phyloP scores from a whole-genome alignment of 108 stramenopile species.

The Aurantiochytrium sp. region DNA sequence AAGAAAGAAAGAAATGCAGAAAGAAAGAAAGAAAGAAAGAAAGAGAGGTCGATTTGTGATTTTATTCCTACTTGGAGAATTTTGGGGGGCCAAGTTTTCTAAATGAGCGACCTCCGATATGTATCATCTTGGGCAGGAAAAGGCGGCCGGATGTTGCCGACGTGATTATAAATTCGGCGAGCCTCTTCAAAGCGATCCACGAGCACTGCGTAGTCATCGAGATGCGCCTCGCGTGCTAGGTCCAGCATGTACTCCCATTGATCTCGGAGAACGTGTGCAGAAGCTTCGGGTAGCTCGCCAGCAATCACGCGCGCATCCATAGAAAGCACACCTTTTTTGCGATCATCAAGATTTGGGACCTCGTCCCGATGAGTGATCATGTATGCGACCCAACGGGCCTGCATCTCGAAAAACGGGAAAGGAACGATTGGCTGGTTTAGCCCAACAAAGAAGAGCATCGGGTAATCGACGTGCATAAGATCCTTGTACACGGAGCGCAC shows the following conservation, averaged over 20 bases:
- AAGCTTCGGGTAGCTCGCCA: neutral
- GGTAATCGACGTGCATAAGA: neutral
- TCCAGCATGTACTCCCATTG: conserved; percentile 7
- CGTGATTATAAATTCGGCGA: neutral
- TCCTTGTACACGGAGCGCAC: neutral
- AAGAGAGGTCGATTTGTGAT: too few species aligned
- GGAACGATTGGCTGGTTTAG: conserved; percentile 1
- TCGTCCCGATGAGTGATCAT: neutral
- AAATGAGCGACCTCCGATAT: neutral
- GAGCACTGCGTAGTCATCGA: neutral
- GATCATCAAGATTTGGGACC: neutral
- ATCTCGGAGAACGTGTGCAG: neutral
- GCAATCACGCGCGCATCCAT: neutral
- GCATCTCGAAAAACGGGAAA: conserved; percentile 6
- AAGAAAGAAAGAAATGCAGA: too few species aligned
- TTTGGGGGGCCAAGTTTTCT: too few species aligned
- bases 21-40: too few species aligned
- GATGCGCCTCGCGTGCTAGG: neutral
- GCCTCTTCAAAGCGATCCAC: neutral
- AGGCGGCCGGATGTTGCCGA: neutral
- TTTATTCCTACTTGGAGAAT: too few species aligned
- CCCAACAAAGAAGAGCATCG: neutral
- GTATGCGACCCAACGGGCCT: neutral
- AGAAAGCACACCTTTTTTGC: neutral
- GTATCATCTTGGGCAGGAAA: neutral